These are phyloP conservation scores for Neopestalotiopsis rosae DNA, from an alignment of 2,329 filamentous ascomycete species.

Conservation along the genomic window DNA sequence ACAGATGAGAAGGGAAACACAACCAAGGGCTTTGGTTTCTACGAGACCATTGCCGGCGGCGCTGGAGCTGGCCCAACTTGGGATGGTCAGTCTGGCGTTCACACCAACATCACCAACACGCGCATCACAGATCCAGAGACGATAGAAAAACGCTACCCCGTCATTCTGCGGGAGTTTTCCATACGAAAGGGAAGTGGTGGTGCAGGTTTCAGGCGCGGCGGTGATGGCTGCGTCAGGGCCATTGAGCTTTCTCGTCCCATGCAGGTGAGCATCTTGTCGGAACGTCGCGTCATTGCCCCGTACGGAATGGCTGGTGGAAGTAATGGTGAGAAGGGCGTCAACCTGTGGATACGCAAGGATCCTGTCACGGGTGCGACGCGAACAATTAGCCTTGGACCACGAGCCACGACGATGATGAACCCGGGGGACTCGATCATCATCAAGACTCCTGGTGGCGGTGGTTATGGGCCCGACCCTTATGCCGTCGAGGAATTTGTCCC, in stretches of 20 bases:
- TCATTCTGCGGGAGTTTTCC: constrained; percentile 67
- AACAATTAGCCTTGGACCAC: constrained; percentile 38
- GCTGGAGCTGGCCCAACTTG: constrained; percentile 69
- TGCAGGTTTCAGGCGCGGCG: constrained; percentile 63
- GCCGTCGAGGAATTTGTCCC: neutral
- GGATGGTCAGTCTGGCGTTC: constrained; percentile 70
- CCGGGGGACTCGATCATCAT: constrained; percentile 41
- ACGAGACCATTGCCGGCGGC: constrained; percentile 75
- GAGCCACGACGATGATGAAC: constrained; percentile 37
- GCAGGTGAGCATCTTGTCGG: constrained; percentile 72
- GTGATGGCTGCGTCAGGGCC: constrained; percentile 71
- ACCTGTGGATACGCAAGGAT: constrained; percentile 41
- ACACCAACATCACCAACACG: constrained; percentile 78
- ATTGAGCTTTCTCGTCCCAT: constrained; percentile 75
- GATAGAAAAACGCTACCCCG: constrained; percentile 73
- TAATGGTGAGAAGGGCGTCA: constrained; percentile 68
- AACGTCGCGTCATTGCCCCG: constrained; percentile 71
- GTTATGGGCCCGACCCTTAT: constrained; percentile 25
- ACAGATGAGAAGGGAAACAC: constrained; percentile 21
- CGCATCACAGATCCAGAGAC: constrained; percentile 75
- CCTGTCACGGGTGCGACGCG: constrained; percentile 29
- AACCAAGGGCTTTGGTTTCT: constrained; percentile 70
- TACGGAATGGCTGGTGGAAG: constrained; percentile 75
- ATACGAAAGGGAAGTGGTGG: constrained; percentile 63
- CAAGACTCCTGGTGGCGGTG: constrained; percentile 42